Percentiles rank a stretch among this genome's conserved stretches.
Conservation (phyloP, 495 filamentous ascomycete genomes). For the Chaetomidium leptoderma region DNA sequence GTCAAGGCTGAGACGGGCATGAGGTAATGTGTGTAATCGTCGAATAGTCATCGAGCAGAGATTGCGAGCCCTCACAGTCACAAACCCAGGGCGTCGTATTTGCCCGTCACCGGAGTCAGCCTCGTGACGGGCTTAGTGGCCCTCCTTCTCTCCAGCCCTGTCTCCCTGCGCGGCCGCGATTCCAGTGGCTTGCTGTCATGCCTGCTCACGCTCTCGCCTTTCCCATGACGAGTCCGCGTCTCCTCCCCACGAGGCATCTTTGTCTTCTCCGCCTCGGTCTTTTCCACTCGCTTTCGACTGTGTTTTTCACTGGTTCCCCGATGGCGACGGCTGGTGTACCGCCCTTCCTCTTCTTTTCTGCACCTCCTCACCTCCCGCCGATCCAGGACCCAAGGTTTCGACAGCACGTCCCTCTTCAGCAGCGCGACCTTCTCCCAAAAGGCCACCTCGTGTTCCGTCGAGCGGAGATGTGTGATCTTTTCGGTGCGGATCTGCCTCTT, state of each 20-base stretch:
- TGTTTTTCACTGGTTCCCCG: slow-evolving; percentile 39
- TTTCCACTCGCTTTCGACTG: slow-evolving; percentile 26
- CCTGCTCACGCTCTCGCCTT: not conserved
- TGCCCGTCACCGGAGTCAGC: slow-evolving; percentile 20
- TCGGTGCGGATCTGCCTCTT: slow-evolving; percentile 65
- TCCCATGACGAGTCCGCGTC: not conserved
- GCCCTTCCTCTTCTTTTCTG: slow-evolving; percentile 45
- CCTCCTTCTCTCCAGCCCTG: slow-evolving; percentile 24
- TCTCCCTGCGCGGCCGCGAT: slow-evolving; percentile 4
- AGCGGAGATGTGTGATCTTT: slow-evolving; percentile 53
- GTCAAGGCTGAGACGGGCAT: not conserved
- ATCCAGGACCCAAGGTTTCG: slow-evolving; percentile 62
- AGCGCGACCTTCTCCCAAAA: slow-evolving; percentile 66
- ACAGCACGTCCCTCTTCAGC: slow-evolving; percentile 62
- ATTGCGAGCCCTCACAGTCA: slow-evolving; percentile 14
- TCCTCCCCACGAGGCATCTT: not conserved
- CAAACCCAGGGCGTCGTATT: slow-evolving; percentile 29
- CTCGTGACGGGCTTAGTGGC: slow-evolving; percentile 17
- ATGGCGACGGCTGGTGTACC: slow-evolving; percentile 25
- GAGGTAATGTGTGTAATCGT: not conserved
- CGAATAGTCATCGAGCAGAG: not conserved
- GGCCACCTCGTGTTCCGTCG: slow-evolving; percentile 70
- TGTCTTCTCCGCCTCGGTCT: not conserved
- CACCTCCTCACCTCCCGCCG: slow-evolving; percentile 52
- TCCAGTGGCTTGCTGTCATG: not conserved